Conservation (phyloP, 2,329 filamentous ascomycete species). For the Xylariaceae sp. region DNA sequence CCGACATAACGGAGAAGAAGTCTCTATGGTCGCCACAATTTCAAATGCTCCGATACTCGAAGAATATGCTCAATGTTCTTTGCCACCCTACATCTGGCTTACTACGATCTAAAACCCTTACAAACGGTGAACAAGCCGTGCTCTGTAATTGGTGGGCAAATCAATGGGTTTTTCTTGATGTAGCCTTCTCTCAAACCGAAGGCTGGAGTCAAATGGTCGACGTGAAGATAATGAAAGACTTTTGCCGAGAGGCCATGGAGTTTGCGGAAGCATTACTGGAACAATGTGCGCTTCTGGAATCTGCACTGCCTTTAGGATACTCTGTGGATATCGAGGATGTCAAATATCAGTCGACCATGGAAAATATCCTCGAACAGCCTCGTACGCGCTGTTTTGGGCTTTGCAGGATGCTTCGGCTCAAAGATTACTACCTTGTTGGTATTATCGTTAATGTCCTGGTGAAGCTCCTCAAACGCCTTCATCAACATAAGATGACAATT, state of each 20-base stretch:
- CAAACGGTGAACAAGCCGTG: conserved; percentile 58
- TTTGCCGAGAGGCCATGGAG: conserved; percentile 93
- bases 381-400: conserved; percentile 63
- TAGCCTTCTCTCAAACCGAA: conserved; percentile 80
- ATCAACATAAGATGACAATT: conserved; percentile 70
- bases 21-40: conserved; percentile 55
- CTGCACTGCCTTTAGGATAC: conserved; percentile 49
- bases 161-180: conserved; percentile 76
- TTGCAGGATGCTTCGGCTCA: conserved; percentile 83
- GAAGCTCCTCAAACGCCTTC: conserved; percentile 79
- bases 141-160: conserved; percentile 78
- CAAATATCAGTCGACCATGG: conserved; percentile 34
- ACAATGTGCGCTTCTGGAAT: conserved; percentile 78
- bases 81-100: conserved; percentile 55
- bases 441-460: conserved; percentile 78
- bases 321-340: conserved; percentile 33
- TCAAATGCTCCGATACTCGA: conserved; percentile 53
- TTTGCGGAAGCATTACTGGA: conserved; percentile 82
- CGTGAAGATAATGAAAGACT: conserved; percentile 79
- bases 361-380: conserved; percentile 58
- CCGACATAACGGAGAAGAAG: conserved; percentile 38
- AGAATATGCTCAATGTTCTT: conserved; percentile 53
- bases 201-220: conserved; percentile 75
- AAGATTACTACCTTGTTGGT: conserved; percentile 79
- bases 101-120: conserved; percentile 52